phyloP scores from a whole-genome alignment of 2,329 filamentous ascomycete genomes.

The Colletotrichum destructivum region DNA sequence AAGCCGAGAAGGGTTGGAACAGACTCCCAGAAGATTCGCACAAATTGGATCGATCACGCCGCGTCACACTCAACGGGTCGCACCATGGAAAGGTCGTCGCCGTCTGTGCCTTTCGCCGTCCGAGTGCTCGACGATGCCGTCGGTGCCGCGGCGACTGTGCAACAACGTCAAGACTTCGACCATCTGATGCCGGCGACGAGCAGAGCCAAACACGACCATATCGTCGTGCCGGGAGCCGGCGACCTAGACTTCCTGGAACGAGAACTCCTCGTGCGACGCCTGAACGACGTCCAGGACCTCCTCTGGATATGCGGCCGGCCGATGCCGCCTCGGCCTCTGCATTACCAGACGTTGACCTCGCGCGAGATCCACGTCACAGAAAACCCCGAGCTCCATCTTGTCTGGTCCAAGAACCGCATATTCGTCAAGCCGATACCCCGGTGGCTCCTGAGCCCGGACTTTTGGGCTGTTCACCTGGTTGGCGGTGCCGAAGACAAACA shows the following conservation, averaged over 20 bases:
- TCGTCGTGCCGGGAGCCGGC: conserved; percentile 45
- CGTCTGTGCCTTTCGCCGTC: conserved; percentile 36
- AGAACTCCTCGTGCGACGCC: conserved; percentile 51
- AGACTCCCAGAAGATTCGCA: neutral
- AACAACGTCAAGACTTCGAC: conserved; percentile 33
- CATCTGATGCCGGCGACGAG: conserved; percentile 49
- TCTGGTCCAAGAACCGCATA: conserved; percentile 56
- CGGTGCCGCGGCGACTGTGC: conserved; percentile 7
- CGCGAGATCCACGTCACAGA: conserved; percentile 55
- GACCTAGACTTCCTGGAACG: conserved; percentile 45
- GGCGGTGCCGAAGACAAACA: conserved; percentile 6
- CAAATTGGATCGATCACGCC: neutral
- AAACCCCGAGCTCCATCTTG: conserved; percentile 55
- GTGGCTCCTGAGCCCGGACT: conserved; percentile 54
- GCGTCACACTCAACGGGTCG: conserved; percentile 8
- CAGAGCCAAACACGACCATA: conserved; percentile 49
- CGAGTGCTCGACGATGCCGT: conserved; percentile 34
- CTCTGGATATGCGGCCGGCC: conserved; percentile 49
- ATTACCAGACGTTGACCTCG: conserved; percentile 46
- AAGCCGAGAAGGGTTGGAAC: conserved; percentile 14
- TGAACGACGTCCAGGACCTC: conserved; percentile 47
- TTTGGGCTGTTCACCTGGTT: conserved; percentile 52
- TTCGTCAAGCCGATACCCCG: conserved; percentile 59
- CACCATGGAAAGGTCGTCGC: conserved; percentile 29
- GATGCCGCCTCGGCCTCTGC: conserved; percentile 47